Percentiles rank a stretch among this genome's conserved stretches.
phyloP scores from a whole-genome alignment of 1,284 basidiomycete species.

The Cystobasidium slooffiae region DNA sequence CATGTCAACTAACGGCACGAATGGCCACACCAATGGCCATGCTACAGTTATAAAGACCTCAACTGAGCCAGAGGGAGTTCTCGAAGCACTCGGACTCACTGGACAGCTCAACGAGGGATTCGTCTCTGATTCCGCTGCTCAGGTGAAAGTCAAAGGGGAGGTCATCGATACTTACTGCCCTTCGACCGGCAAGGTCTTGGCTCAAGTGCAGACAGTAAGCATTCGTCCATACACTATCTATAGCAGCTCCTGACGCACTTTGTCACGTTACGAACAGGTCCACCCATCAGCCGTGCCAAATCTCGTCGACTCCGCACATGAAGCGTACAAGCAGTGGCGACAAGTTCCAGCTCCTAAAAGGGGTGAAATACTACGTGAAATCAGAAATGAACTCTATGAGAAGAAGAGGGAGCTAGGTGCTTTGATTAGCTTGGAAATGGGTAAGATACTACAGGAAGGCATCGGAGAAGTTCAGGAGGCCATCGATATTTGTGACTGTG shows the following conservation, averaged over 20 bases:
- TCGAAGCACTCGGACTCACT: slow-evolving; percentile 19
- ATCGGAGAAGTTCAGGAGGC: slow-evolving; percentile 93
- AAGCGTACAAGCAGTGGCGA: slow-evolving; percentile 62
- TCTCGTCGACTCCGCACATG: slow-evolving; percentile 28
- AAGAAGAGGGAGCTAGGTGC: slow-evolving; percentile 84
- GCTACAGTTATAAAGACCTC: slow-evolving; percentile 10
- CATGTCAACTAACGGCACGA: slow-evolving; percentile 13
- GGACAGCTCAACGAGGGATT: slow-evolving; percentile 21
- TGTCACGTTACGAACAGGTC: neutral
- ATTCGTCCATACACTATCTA: neutral
- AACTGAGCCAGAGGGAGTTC: slow-evolving; percentile 13
- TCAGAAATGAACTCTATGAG: slow-evolving; percentile 75
- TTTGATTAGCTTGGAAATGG: slow-evolving; percentile 74
- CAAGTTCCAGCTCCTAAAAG: slow-evolving; percentile 80
- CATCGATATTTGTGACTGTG: slow-evolving; percentile 82
- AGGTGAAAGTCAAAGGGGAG: slow-evolving; percentile 27
- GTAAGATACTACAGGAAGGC: slow-evolving; percentile 75
- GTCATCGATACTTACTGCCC: slow-evolving; percentile 40
- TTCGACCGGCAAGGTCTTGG: slow-evolving; percentile 35
- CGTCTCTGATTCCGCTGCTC: slow-evolving; percentile 13
- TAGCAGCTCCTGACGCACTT: neutral
- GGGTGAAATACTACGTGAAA: slow-evolving; percentile 85
- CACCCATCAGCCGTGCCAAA: slow-evolving; percentile 21
- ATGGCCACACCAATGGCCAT: slow-evolving; percentile 6
- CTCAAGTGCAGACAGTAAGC: slow-evolving; percentile 36